These are phyloP conservation scores for Brassica hybrid DNA, from an alignment of 441 rosid genomes.

Conservation along the genomic window DNA sequence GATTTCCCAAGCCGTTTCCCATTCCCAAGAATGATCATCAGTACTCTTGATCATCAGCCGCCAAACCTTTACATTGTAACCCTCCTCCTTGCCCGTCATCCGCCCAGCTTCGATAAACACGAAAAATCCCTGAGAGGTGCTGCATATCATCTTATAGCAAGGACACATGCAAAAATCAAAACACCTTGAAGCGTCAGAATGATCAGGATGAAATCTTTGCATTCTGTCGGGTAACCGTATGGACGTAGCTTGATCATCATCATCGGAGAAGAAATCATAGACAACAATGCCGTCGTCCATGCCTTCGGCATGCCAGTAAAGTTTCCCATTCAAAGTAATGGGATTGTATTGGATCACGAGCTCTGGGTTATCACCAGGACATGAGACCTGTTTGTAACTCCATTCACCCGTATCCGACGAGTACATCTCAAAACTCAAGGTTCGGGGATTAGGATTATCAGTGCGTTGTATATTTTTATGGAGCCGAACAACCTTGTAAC, in stretches of 20 bases:
- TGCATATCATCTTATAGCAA: neutral
- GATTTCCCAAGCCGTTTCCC: constrained; percentile 1
- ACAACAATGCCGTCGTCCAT: neutral
- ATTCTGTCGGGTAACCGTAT: neutral
- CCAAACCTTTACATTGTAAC: neutral
- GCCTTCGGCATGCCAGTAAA: neutral
- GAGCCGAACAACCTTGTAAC: neutral
- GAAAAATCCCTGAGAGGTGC: neutral
- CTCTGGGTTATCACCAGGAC: neutral
- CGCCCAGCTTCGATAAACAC: neutral
- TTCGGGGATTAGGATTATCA: neutral
- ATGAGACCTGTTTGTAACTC: neutral
- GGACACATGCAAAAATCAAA: neutral
- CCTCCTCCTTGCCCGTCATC: constrained; percentile 1
- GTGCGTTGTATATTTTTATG: neutral
- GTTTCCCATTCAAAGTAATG: neutral
- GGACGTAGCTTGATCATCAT: neutral
- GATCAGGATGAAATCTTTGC: neutral
- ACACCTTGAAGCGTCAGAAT: neutral
- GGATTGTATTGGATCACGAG: neutral
- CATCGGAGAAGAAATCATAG: neutral
- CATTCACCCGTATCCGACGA: neutral
- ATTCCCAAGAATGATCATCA: neutral
- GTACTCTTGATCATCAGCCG: neutral
- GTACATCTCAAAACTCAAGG: neutral